Percentiles rank a stretch among this genome's conserved stretches.
Conservation (phyloP, 495 filamentous ascomycete genomes). For the Neurospora sp. region DNA sequence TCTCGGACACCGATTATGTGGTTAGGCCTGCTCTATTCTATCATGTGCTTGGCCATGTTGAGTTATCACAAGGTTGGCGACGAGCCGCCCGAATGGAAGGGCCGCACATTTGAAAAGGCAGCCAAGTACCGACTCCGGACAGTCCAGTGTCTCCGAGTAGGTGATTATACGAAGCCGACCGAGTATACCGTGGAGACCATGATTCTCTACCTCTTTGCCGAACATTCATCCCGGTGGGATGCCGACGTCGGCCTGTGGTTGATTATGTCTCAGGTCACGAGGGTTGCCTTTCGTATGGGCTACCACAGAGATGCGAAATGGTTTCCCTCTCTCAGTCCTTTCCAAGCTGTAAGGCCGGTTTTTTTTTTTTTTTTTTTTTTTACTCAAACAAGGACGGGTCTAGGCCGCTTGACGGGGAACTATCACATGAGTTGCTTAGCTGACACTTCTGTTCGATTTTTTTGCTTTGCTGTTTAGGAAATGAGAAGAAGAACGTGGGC, state of each 20-base stretch:
- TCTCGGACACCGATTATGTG: conserved; percentile 71
- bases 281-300: conserved; percentile 88
- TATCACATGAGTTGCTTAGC: background rate
- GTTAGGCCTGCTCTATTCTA: conserved; percentile 80
- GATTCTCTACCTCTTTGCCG: conserved; percentile 73
- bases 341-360: conserved; percentile 49
- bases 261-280: conserved; percentile 66
- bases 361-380: background rate
- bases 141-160: conserved; percentile 76
- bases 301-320: conserved; percentile 86
- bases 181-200: conserved; percentile 84
- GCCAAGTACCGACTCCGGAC: conserved; percentile 69
- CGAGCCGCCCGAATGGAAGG: conserved; percentile 76
- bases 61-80: conserved; percentile 86
- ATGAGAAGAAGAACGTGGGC: conserved; percentile 87
- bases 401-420: background rate
- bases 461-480: conserved; percentile 37
- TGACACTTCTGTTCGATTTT: background rate
- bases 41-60: conserved; percentile 83
- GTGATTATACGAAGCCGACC: conserved; percentile 82
- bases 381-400: background rate
- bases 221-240: conserved; percentile 69
- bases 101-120: conserved; percentile 66
- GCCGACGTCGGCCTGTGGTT: conserved; percentile 77
- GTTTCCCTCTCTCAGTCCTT: conserved; percentile 73